phyloP scores from a whole-genome alignment of 441 rosid genomes.

The Populus hybrid region DNA sequence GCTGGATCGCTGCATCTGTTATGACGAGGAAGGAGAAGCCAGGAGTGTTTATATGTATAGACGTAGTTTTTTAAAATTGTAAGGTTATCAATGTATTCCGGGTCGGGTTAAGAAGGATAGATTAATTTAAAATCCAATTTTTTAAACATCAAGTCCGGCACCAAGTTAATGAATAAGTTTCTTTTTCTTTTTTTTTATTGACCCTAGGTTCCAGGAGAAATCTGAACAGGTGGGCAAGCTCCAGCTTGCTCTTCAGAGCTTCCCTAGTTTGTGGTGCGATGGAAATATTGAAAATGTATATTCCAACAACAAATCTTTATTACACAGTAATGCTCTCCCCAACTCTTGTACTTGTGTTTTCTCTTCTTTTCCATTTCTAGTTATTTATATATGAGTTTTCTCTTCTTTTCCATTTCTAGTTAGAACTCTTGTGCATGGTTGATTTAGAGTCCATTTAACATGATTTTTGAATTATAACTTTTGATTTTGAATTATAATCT shows the following conservation, averaged over 20 bases:
- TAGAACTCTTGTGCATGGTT: not conserved
- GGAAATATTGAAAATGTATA: not conserved
- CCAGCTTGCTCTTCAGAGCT: not conserved
- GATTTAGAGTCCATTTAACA: too few species aligned
- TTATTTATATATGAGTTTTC: not conserved
- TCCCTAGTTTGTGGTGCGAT: not conserved
- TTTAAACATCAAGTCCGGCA: too few species aligned
- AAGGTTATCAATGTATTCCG: too few species aligned
- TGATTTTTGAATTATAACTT: too few species aligned
- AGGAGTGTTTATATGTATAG: too few species aligned
- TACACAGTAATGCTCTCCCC: not conserved
- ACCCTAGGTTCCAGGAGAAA: not conserved
- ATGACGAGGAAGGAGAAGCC: too few species aligned
- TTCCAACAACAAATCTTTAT: slow-evolving; percentile 3
- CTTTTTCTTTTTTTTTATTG: not conserved
- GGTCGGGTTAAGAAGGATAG: too few species aligned
- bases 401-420: not conserved
- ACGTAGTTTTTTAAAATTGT: too few species aligned
- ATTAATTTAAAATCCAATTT: too few species aligned
- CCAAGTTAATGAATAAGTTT: too few species aligned
- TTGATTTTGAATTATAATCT: too few species aligned
- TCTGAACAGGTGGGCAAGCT: not conserved
- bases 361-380: not conserved
- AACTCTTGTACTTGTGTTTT: not conserved
- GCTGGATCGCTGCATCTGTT: too few species aligned